Percentiles rank a stretch among this genome's conserved stretches.
Evolutionary conservation across 169 alveolate species (phyloP).

Genomic region (Plasmodium vivax): DNA sequence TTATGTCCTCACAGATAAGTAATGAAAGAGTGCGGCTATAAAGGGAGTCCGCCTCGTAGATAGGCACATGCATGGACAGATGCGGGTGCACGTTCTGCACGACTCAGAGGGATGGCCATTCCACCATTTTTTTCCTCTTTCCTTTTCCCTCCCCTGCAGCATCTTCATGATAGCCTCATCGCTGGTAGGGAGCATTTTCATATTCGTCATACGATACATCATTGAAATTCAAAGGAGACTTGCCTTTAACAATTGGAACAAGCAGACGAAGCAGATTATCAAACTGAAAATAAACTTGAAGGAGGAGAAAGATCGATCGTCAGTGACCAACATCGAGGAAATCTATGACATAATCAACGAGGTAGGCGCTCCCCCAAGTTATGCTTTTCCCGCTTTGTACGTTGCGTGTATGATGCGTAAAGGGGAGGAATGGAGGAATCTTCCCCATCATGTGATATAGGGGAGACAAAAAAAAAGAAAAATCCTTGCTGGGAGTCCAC

Average conservation of each 20-base stretch:
- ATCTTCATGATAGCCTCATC: slow-evolving; percentile 72
- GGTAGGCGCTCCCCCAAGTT: slow-evolving; percentile 19
- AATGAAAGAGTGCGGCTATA: slow-evolving; percentile 1
- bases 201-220: slow-evolving; percentile 57
- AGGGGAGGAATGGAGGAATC: background rate
- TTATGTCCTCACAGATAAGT: slow-evolving; percentile 74
- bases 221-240: slow-evolving; percentile 70
- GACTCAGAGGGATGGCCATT: background rate
- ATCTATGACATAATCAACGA: slow-evolving; percentile 47
- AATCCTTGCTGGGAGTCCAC: background rate
- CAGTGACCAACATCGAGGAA: slow-evolving; percentile 71
- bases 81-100: background rate
- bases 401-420: background rate
- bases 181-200: slow-evolving; percentile 62
- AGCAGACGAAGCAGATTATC: slow-evolving; percentile 63
- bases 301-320: slow-evolving; percentile 38
- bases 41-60: background rate
- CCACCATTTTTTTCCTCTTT: background rate
- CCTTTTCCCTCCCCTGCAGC: slow-evolving; percentile 1
- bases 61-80: background rate
- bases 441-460: background rate
- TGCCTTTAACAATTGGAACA: slow-evolving; percentile 72
- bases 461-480: background rate
- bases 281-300: slow-evolving; percentile 30
- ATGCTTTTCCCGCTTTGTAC: background rate